These are phyloP conservation scores for Penicillium concentricum DNA, from an alignment of 2,329 filamentous ascomycete genomes.

Conservation along the genomic window DNA sequence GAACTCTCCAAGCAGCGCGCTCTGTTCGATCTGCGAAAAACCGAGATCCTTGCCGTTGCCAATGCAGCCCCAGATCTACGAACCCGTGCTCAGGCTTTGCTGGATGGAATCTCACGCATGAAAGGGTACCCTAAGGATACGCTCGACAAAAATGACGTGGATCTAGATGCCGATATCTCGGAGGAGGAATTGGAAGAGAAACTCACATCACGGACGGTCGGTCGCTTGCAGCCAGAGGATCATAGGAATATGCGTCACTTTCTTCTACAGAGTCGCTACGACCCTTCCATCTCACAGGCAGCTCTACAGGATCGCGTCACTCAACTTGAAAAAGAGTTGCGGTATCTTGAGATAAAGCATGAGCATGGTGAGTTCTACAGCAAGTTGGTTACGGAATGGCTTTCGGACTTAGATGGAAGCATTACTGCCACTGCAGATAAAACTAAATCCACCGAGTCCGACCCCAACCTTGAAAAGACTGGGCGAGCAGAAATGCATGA, in stretches of 20 bases:
- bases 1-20: slow-evolving; percentile 55
- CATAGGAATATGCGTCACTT: slow-evolving; percentile 52
- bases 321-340: slow-evolving; percentile 48
- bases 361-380: slow-evolving; percentile 59
- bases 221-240: slow-evolving; percentile 22
- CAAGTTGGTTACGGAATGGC: slow-evolving; percentile 55
- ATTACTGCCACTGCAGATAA: slow-evolving; percentile 13
- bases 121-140: slow-evolving; percentile 38
- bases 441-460: slow-evolving; percentile 26
- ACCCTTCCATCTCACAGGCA: slow-evolving; percentile 52
- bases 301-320: slow-evolving; percentile 50
- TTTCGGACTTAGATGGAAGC: slow-evolving; percentile 38
- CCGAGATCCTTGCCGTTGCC: slow-evolving; percentile 40
- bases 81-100: slow-evolving; percentile 33
- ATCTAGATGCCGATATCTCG: slow-evolving; percentile 18
- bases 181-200: slow-evolving; percentile 15
- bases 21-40: slow-evolving; percentile 51
- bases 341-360: slow-evolving; percentile 54
- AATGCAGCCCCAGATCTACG: slow-evolving; percentile 28
- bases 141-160: slow-evolving; percentile 35
- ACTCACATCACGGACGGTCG: slow-evolving; percentile 28
- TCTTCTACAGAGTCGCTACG: slow-evolving; percentile 54
- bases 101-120: slow-evolving; percentile 39
- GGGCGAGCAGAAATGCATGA: slow-evolving; percentile 56
- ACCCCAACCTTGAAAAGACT: slow-evolving; percentile 46